Percentiles rank a stretch among this genome's conserved stretches.
phyloP scores from a whole-genome alignment of 805 yeast genomes.

The Zygosaccharomyces gambellarensis region DNA sequence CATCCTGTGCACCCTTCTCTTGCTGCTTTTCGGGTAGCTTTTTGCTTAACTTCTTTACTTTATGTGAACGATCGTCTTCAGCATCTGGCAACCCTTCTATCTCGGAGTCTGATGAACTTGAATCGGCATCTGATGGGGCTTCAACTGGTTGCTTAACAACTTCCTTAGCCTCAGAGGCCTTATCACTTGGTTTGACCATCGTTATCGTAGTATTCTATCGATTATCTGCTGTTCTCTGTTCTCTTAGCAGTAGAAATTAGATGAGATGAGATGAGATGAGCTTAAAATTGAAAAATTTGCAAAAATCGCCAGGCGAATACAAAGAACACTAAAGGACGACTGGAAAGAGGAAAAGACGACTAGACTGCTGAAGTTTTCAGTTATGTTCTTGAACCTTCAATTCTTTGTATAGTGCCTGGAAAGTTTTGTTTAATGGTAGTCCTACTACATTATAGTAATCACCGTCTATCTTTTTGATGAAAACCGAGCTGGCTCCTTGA shows the following conservation, averaged over 20 bases:
- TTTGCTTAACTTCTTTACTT: slow-evolving; percentile 29
- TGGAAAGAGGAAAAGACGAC: not conserved
- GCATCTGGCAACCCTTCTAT: slow-evolving; percentile 32
- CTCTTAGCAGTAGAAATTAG: slow-evolving; percentile 3
- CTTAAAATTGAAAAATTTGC: slow-evolving; percentile 12
- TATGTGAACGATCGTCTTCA: slow-evolving; percentile 32
- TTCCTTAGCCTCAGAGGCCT: slow-evolving; percentile 3
- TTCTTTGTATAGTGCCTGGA: slow-evolving; percentile 15
- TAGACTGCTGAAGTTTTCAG: not conserved
- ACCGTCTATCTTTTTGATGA: slow-evolving; percentile 63
- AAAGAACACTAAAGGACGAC: not conserved
- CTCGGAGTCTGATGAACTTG: slow-evolving; percentile 18
- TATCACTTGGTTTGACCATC: slow-evolving; percentile 12
- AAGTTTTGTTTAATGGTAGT: slow-evolving; percentile 62
- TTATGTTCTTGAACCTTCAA: not conserved
- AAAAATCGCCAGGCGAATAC: slow-evolving; percentile 1
- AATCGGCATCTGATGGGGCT: slow-evolving; percentile 23
- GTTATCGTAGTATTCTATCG: not conserved
- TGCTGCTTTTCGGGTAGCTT: slow-evolving; percentile 22
- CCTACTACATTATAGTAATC: slow-evolving; percentile 88
- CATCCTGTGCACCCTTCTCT: slow-evolving; percentile 19
- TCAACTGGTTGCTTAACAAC: slow-evolving; percentile 10
- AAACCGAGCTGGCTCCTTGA: slow-evolving; percentile 65
- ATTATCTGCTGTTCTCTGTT: not conserved
- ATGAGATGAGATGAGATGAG: slow-evolving; percentile 18